Evolutionary conservation across 345 rosid species (phyloP).

Genomic region (Draba incana): DNA sequence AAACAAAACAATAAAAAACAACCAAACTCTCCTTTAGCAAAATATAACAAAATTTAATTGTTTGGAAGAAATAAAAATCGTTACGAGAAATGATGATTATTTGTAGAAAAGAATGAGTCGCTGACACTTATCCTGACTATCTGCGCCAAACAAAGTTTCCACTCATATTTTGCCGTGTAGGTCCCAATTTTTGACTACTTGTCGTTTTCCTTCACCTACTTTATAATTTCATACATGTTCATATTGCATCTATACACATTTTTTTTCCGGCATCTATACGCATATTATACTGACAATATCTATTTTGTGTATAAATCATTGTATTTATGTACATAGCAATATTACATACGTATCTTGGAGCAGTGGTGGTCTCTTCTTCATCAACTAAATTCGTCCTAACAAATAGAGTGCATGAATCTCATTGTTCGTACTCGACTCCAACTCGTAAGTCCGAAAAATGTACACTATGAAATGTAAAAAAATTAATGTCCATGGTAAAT

Average conservation of each 20-base stretch:
- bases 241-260: slow-evolving; percentile 23
- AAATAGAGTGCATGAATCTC: slow-evolving; percentile 28
- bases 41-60: not conserved
- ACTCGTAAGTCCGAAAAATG: not conserved
- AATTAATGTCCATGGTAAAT: not conserved
- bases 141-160: slow-evolving; percentile 46
- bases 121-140: slow-evolving; percentile 43
- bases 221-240: slow-evolving; percentile 29
- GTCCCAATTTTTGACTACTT: slow-evolving; percentile 37
- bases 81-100: slow-evolving; percentile 31
- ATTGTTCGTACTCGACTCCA: not conserved
- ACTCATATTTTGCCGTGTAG: slow-evolving; percentile 43
- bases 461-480: not conserved
- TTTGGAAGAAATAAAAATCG: not conserved
- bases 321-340: slow-evolving; percentile 14
- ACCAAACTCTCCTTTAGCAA: not conserved
- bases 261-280: no score
- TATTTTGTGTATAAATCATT: not conserved
- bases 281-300: not conserved
- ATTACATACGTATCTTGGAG: slow-evolving; percentile 18
- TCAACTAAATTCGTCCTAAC: slow-evolving; percentile 20
- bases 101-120: slow-evolving; percentile 38
- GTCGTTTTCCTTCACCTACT: slow-evolving; percentile 44
- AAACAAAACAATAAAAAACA: not conserved
- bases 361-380: slow-evolving; percentile 18